Conservation (phyloP, 1,139 yeast genomes). For the Chernovozyma sophiae-reginae region DNA sequence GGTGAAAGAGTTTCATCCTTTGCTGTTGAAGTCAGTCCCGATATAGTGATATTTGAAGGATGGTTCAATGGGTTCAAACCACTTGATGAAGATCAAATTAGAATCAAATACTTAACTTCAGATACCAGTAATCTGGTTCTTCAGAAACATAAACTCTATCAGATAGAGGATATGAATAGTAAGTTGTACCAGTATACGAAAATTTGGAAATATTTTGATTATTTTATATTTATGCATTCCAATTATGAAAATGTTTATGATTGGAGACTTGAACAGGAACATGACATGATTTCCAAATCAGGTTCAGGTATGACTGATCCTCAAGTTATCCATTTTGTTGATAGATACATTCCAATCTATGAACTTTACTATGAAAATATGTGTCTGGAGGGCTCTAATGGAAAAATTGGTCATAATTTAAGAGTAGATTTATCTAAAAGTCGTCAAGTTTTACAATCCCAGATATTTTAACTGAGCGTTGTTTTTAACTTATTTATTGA, state of each 20-base stretch:
- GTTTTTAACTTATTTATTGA: too few relatives aligned
- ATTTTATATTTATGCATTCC: slow-evolving; percentile 59
- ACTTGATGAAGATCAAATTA: slow-evolving; percentile 19
- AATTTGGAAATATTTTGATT: slow-evolving; percentile 58
- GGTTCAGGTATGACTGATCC: slow-evolving; percentile 81
- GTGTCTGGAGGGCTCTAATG: slow-evolving; percentile 19
- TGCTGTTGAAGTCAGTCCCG: slow-evolving; percentile 36
- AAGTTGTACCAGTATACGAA: slow-evolving; percentile 45
- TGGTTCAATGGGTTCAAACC: slow-evolving; percentile 86
- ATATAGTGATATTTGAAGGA: slow-evolving; percentile 80
- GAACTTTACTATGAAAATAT: slow-evolving; percentile 57
- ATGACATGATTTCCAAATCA: slow-evolving; percentile 42
- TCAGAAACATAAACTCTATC: slow-evolving; percentile 21
- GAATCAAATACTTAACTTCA: slow-evolving; percentile 18
- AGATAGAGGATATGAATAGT: slow-evolving; percentile 44
- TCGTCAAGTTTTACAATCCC: slow-evolving; percentile 1
- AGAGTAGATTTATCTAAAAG: slow-evolving; percentile 1
- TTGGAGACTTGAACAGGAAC: slow-evolving; percentile 90
- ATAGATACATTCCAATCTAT: slow-evolving; percentile 85
- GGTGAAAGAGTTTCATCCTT: slow-evolving; percentile 71
- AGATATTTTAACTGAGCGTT: neutral
- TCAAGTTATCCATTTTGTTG: slow-evolving; percentile 63
- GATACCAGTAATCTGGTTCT: slow-evolving; percentile 17
- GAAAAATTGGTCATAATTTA: slow-evolving; percentile 8
- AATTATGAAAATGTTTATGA: slow-evolving; percentile 56